Evolutionary conservation across 148 eudicot genomes (phyloP).

Genomic region (Agrostemma githago): DNA sequence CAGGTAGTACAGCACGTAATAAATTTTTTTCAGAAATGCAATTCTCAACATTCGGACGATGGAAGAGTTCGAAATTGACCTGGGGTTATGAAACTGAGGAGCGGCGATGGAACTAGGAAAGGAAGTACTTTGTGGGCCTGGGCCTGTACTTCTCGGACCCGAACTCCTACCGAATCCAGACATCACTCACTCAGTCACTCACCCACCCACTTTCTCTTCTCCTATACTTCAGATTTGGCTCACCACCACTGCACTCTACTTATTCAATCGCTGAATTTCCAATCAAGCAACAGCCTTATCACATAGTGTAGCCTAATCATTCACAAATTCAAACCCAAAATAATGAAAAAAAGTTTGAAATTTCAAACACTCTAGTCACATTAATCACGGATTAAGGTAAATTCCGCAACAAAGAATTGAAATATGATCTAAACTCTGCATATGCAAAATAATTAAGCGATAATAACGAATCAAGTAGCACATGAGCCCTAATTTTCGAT

Average conservation of each 20-base stretch:
- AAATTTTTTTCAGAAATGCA: neutral
- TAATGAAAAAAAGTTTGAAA: no score
- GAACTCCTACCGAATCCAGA: conserved; percentile 34
- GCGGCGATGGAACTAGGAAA: conserved; percentile 11
- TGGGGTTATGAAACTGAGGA: conserved; percentile 23
- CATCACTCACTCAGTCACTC: conserved; percentile 9
- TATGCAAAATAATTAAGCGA: neutral
- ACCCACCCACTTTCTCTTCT: neutral
- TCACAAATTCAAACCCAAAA: no score
- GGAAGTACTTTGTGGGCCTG: conserved; percentile 12
- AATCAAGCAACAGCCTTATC: neutral
- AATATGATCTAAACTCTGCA: neutral
- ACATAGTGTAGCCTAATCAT: conserved; percentile 1
- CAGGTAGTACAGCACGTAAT: neutral
- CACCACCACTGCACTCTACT: neutral
- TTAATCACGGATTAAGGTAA: neutral
- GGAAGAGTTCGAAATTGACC: neutral
- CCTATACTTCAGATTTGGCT: neutral
- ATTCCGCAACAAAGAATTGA: neutral
- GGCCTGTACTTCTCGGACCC: conserved; percentile 15
- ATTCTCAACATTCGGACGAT: neutral
- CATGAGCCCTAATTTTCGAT: conserved; percentile 7
- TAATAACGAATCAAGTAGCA: neutral
- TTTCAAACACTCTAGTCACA: neutral
- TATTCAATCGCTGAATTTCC: neutral